phyloP scores from a whole-genome alignment of 2,329 filamentous ascomycete species.

The Colletotrichum sp. region DNA sequence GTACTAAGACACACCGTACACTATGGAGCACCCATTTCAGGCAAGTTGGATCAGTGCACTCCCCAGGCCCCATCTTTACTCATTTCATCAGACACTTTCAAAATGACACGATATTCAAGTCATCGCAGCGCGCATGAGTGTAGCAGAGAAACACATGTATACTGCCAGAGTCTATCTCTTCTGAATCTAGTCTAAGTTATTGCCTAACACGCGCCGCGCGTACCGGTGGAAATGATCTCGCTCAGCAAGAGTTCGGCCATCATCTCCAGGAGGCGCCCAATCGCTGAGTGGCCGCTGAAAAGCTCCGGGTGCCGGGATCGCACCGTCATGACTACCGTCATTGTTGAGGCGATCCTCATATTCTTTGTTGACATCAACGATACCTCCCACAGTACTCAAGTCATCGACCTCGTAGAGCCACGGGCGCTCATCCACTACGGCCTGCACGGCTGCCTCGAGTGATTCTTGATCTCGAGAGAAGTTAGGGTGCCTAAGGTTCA shows the following conservation, averaged over 20 bases:
- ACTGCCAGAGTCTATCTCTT: neutral
- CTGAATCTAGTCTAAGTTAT: neutral
- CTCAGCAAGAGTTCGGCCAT: slow-evolving; percentile 30
- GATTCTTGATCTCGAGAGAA: slow-evolving; percentile 52
- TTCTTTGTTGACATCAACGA: slow-evolving; percentile 44
- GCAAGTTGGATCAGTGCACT: neutral
- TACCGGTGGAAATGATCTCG: neutral
- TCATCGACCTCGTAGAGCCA: slow-evolving; percentile 33
- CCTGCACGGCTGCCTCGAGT: slow-evolving; percentile 42
- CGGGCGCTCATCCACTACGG: slow-evolving; percentile 41
- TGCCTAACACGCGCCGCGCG: neutral
- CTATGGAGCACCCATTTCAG: neutral
- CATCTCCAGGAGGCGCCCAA: slow-evolving; percentile 45
- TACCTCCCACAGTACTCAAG: slow-evolving; percentile 39
- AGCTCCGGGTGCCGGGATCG: slow-evolving; percentile 32
- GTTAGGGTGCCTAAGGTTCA: slow-evolving; percentile 42
- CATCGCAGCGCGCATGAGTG: neutral
- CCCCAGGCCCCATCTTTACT: neutral
- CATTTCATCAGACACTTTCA: neutral
- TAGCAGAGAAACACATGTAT: neutral
- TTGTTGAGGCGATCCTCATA: slow-evolving; percentile 36
- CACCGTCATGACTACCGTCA: slow-evolving; percentile 43
- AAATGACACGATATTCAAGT: neutral
- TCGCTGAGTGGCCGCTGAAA: slow-evolving; percentile 34
- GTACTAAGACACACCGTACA: slow-evolving; percentile 3